Evolutionary conservation across 2,329 filamentous ascomycete species (phyloP).

Genomic region (Diaporthe citri): DNA sequence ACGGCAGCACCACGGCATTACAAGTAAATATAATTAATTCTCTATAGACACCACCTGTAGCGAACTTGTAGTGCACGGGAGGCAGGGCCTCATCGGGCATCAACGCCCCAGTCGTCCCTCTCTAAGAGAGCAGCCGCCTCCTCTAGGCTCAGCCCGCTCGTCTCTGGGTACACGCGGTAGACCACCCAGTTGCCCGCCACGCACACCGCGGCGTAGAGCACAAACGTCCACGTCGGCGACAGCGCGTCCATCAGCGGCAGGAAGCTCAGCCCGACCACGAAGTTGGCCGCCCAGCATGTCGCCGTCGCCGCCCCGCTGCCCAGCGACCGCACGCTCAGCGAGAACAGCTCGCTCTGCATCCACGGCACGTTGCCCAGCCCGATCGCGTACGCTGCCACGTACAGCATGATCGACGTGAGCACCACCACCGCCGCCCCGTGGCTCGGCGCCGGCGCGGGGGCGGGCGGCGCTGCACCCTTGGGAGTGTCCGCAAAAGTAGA

Average conservation of each 20-base stretch:
- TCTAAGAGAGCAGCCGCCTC: slow-evolving; percentile 80
- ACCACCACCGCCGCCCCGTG: slow-evolving; percentile 67
- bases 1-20: not conserved
- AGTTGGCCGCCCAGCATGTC: slow-evolving; percentile 91
- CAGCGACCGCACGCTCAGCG: slow-evolving; percentile 78
- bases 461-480: slow-evolving; percentile 41
- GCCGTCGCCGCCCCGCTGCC: slow-evolving; percentile 81
- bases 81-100: not conserved
- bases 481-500: slow-evolving; percentile 16
- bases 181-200: slow-evolving; percentile 74
- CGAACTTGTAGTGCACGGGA: not conserved
- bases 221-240: slow-evolving; percentile 82
- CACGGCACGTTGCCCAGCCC: slow-evolving; percentile 94
- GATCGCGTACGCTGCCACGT: slow-evolving; percentile 87
- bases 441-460: slow-evolving; percentile 40
- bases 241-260: slow-evolving; percentile 86
- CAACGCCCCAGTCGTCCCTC: slow-evolving; percentile 76
- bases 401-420: slow-evolving; percentile 81
- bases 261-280: slow-evolving; percentile 87
- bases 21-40: not conserved
- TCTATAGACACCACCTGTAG: not conserved
- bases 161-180: slow-evolving; percentile 87
- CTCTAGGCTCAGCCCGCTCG: slow-evolving; percentile 83
- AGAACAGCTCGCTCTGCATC: slow-evolving; percentile 96
- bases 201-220: slow-evolving; percentile 82